Evolutionary conservation across 140 eudicot genomes (phyloP).

Genomic region (Stevia rebaudiana): DNA sequence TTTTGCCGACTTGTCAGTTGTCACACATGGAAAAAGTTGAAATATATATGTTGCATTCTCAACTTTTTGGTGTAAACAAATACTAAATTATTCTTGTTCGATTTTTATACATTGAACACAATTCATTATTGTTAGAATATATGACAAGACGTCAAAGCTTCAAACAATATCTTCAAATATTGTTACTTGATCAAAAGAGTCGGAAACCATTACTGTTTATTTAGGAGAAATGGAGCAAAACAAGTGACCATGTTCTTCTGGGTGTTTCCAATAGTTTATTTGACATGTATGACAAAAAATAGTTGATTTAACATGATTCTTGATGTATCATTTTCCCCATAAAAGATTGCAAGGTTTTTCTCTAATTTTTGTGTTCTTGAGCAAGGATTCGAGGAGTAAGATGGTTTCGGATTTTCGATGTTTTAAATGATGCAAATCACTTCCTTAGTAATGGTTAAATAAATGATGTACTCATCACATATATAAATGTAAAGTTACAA

Average conservation of each 20-base stretch:
- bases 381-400: background rate
- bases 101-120: background rate
- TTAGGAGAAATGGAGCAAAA: background rate
- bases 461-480: background rate
- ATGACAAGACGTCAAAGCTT: background rate
- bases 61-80: background rate
- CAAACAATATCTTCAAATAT: background rate
- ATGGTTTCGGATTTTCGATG: background rate
- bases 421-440: background rate
- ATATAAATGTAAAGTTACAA: too few relatives aligned
- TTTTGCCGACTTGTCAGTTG: constrained; percentile 2
- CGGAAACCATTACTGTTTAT: background rate
- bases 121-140: background rate
- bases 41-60: background rate
- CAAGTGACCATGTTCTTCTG: background rate
- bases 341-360: background rate
- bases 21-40: background rate
- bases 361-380: background rate
- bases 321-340: background rate
- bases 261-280: background rate
- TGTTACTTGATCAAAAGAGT: background rate
- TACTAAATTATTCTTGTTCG: background rate
- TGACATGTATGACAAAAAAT: background rate
- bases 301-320: background rate
- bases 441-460: background rate